Conservation (phyloP, 2,329 filamentous ascomycete genomes). For the Claviceps fusiformis region DNA sequence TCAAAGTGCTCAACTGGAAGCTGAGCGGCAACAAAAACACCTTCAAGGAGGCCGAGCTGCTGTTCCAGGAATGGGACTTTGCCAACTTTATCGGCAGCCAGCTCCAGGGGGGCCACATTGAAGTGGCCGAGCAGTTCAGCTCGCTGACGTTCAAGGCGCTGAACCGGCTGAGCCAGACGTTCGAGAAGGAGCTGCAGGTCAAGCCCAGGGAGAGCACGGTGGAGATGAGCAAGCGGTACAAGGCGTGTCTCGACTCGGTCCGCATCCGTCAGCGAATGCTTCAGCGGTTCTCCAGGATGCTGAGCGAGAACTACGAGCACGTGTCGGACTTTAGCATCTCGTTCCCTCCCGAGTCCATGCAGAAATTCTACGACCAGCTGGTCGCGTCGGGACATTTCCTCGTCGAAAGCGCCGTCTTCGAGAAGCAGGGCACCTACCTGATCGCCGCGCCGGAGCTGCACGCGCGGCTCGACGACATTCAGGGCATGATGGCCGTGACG, state of each 20-base stretch:
- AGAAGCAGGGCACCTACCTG: conserved; percentile 65
- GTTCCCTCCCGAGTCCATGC: conserved; percentile 50
- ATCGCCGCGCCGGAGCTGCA: conserved; percentile 72
- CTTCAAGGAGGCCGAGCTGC: conserved; percentile 94
- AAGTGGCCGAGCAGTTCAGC: conserved; percentile 95
- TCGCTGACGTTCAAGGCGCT: conserved; percentile 87
- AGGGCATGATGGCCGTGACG: conserved; percentile 66
- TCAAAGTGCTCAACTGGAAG: conserved; percentile 98
- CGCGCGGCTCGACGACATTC: conserved; percentile 66
- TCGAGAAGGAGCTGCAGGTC: conserved; percentile 78
- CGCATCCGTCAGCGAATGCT: conserved; percentile 92
- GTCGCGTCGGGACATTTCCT: conserved; percentile 77
- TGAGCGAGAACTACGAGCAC: conserved; percentile 92
- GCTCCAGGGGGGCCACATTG: conserved; percentile 85
- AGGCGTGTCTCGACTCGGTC: conserved; percentile 87
- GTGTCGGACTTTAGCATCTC: conserved; percentile 88
- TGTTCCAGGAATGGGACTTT: conserved; percentile 97
- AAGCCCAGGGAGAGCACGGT: conserved; percentile 69
- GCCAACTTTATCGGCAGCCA: conserved; percentile 86
- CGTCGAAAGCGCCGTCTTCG: conserved; percentile 56
- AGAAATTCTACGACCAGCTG: conserved; percentile 68
- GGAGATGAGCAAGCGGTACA: conserved; percentile 96
- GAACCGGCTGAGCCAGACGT: conserved; percentile 74
- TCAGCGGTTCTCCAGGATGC: conserved; percentile 82
- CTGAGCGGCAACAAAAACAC: conserved; percentile 95